Conservation (phyloP, 352 stramenopile genomes). For the Pythium brassicae region DNA sequence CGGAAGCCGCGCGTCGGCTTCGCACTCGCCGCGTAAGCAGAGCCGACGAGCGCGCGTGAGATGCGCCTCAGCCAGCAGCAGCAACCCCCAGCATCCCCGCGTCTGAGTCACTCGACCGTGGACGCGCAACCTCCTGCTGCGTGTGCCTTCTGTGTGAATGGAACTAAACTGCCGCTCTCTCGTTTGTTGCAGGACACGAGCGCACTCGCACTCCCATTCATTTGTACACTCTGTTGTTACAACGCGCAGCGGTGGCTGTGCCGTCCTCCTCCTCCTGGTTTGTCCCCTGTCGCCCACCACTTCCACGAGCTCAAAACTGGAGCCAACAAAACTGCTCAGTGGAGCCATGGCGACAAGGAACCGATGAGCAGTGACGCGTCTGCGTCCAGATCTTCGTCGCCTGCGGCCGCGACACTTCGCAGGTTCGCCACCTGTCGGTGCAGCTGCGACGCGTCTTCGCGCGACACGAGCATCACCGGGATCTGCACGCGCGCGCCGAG, state of each 20-base stretch:
- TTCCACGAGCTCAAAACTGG: constrained; percentile 6
- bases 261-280: neutral
- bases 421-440: constrained; percentile 26
- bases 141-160: neutral
- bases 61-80: neutral
- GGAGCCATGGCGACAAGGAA: constrained; percentile 61
- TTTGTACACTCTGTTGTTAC: constrained; percentile 5
- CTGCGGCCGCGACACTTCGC: constrained; percentile 1
- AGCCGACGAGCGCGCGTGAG: neutral
- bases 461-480: constrained; percentile 62
- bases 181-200: neutral
- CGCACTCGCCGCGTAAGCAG: constrained; percentile 36
- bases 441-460: constrained; percentile 42
- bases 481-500: constrained; percentile 50
- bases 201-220: neutral
- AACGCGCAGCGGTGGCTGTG: neutral
- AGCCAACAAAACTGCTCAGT: constrained; percentile 16
- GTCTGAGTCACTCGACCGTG: no score
- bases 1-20: constrained; percentile 74
- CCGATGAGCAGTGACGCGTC: constrained; percentile 21
- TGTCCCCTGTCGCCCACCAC: neutral
- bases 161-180: neutral
- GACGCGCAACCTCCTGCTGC: no score
- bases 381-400: constrained; percentile 6
- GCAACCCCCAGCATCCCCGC: neutral